Percentiles rank a stretch among this genome's conserved stretches.
phyloP scores from a whole-genome alignment of 2,329 filamentous ascomycete species.

The Diaporthe vaccinii region DNA sequence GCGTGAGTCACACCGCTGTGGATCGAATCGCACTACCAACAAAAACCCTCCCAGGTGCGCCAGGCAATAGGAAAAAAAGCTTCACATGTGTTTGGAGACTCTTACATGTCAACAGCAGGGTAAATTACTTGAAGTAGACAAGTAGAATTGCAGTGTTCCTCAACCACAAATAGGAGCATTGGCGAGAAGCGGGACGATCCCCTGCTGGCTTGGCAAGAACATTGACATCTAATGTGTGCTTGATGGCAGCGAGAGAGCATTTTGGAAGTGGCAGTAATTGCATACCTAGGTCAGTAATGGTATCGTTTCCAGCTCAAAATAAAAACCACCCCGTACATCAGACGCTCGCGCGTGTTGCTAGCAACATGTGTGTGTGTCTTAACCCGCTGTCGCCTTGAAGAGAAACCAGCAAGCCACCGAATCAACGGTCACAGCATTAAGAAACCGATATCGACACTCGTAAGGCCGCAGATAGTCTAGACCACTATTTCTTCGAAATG shows the following conservation, averaged over 20 bases:
- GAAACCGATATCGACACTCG: neutral
- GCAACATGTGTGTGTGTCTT: constrained; percentile 9
- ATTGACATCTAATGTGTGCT: neutral
- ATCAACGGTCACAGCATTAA: too few relatives aligned
- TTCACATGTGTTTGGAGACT: neutral
- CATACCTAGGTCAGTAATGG: neutral
- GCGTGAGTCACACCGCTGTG: neutral
- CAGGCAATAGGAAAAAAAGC: neutral
- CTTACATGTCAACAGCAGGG: neutral
- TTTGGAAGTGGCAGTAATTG: neutral
- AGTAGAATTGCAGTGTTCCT: neutral
- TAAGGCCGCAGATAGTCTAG: too few relatives aligned
- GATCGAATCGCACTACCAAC: neutral
- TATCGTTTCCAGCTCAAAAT: neutral
- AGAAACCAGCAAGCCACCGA: neutral
- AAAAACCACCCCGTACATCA: neutral
- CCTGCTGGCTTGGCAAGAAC: neutral
- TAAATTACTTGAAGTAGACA: too few relatives aligned
- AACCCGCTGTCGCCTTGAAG: neutral
- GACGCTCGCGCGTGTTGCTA: constrained; percentile 9
- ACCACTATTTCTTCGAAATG: constrained; percentile 52
- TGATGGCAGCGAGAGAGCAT: neutral
- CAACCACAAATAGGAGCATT: neutral
- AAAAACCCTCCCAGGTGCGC: neutral
- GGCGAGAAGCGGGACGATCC: neutral